A percentile compares a stretch with the other conserved stretches of the same genome.
Evolutionary conservation across 495 filamentous ascomycete species (phyloP).

Genomic region (Amniculicola lignicola): DNA sequence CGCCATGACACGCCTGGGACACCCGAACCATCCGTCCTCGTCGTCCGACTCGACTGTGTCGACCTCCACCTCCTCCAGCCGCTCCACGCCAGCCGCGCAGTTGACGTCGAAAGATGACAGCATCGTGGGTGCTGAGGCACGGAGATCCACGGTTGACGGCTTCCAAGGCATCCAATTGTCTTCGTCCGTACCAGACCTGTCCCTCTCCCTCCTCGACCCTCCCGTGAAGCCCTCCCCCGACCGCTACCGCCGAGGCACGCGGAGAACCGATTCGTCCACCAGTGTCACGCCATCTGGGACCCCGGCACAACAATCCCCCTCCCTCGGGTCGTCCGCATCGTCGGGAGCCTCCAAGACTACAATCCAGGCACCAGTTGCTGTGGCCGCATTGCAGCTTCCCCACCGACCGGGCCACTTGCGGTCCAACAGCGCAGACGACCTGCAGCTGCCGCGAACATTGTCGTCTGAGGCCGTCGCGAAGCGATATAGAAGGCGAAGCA

Average conservation of each 20-base stretch:
- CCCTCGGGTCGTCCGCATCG: slow-evolving; percentile 35
- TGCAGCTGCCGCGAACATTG: slow-evolving; percentile 43
- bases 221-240: slow-evolving; percentile 52
- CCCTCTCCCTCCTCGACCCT: slow-evolving; percentile 25
- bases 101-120: slow-evolving; percentile 39
- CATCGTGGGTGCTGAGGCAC: slow-evolving; percentile 39
- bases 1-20: slow-evolving; percentile 33
- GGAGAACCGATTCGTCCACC: slow-evolving; percentile 47
- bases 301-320: slow-evolving; percentile 21
- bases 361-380: slow-evolving; percentile 6
- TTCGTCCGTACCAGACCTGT: slow-evolving; percentile 54
- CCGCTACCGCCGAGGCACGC: slow-evolving; percentile 61
- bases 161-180: slow-evolving; percentile 47
- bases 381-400: not conserved
- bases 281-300: slow-evolving; percentile 15
- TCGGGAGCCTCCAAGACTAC: not conserved
- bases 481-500: slow-evolving; percentile 76
- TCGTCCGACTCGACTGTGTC: slow-evolving; percentile 42
- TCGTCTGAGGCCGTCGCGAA: slow-evolving; percentile 65
- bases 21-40: slow-evolving; percentile 35
- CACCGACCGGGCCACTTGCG: slow-evolving; percentile 35
- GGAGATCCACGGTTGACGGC: slow-evolving; percentile 47
- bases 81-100: slow-evolving; percentile 20
- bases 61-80: slow-evolving; percentile 38
- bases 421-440: slow-evolving; percentile 56